Base-by-base conservation (phyloP, 371 early-diverging fungal genomes). In the Rhizopus delemar region DNA sequence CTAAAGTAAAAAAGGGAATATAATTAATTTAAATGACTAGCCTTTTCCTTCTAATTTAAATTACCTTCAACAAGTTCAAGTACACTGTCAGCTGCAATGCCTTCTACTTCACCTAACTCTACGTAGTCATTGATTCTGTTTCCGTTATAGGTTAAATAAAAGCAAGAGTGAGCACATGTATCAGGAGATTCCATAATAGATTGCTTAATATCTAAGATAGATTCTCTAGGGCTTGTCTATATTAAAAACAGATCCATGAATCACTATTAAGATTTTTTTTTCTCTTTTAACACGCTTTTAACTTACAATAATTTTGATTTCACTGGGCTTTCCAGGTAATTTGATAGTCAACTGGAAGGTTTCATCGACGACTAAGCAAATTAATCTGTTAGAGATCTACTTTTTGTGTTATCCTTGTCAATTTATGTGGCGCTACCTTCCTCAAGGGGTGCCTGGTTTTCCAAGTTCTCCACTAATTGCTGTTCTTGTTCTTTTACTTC, bases 81-180 rank as follows among this genome's bases (percentile, higher is more conserved):
- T 46, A 81, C 82, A 52, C 80, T 74, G 38, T 90, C 88, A 41
- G 82, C 73, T 9, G 85, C 80, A 55, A 94, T 85, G 2, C 85
- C 91, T 63, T 88, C 90, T 46, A 93, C 81, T 55, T 89, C 87
- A 48, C 86, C 87, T 35, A 94, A 72, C 69, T 90, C 90, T 38
- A 77, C 66, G 66, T 84, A 84, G 57, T 93, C 93, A 55, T 87
- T 85, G 45, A 95, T 62, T 48, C 86, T 77, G 57, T 70, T 65
- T 29, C 90, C 93, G 12, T 91, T 81, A 63, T 80, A 86, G 12
- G 86, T 68, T 22, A 97, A 76, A 57, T 88, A 90, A 73, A 97
- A 97, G 77, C 96, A 95, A 13, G 95, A 92, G 76, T 91, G 86
- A 46, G 87, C 88, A 60, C 90, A 88, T 2, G 91, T 89, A 51